Percentiles rank a stretch among this genome's conserved stretches.
phyloP scores from a whole-genome alignment of 2,329 filamentous ascomycete species.

The Fusarium liriodendri region DNA sequence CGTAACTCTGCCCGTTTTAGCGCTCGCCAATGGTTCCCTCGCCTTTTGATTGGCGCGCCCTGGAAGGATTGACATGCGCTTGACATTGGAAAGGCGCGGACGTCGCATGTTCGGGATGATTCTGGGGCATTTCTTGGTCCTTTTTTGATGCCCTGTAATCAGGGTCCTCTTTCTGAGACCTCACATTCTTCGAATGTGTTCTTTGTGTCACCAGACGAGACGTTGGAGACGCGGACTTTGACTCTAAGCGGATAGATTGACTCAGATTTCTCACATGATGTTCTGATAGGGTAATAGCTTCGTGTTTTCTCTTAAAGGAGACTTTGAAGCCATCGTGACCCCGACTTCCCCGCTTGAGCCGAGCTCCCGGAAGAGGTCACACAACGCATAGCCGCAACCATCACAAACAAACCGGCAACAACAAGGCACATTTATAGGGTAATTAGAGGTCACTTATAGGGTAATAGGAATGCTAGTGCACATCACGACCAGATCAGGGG shows the following conservation, averaged over 20 bases:
- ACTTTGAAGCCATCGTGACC: slow-evolving; percentile 2
- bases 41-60: background rate
- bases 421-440: slow-evolving; percentile 11
- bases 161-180: background rate
- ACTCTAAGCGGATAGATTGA: background rate
- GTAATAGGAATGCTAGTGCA: slow-evolving; percentile 13
- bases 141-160: background rate
- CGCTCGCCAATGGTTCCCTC: background rate
- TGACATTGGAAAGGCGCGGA: slow-evolving; percentile 13
- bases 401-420: no score
- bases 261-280: background rate
- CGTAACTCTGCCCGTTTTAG: slow-evolving; percentile 2
- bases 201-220: background rate
- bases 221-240: background rate
- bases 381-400: background rate
- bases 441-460: slow-evolving; percentile 9
- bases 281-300: background rate
- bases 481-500: background rate
- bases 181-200: background rate
- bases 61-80: slow-evolving; percentile 1
- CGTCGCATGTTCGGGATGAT: background rate
- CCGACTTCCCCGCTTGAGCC: background rate
- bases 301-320: background rate
- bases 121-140: background rate
- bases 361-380: background rate